These are phyloP conservation scores for Bretschneidera sinensis DNA, from an alignment of 345 rosid genomes.

Conservation along the genomic window DNA sequence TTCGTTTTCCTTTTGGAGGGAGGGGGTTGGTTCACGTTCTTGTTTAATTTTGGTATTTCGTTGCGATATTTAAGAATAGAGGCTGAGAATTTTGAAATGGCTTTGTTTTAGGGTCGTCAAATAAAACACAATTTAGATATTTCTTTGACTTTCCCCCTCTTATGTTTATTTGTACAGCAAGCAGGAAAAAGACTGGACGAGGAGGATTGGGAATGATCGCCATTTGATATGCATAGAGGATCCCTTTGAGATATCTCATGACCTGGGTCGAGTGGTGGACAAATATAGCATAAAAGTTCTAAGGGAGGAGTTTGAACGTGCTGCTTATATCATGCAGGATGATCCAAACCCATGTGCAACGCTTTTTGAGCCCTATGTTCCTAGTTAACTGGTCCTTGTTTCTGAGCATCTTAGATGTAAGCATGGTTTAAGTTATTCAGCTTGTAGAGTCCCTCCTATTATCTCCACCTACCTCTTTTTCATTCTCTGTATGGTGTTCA, in stretches of 20 bases:
- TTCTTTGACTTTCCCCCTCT: not conserved
- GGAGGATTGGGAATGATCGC: conserved; percentile 89
- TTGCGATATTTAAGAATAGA: too few species aligned
- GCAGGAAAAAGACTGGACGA: conserved; percentile 89
- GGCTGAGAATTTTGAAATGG: too few species aligned
- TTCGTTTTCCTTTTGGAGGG: too few species aligned
- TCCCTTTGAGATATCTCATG: conserved; percentile 78
- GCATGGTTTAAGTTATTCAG: not conserved
- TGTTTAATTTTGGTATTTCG: too few species aligned
- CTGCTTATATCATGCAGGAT: conserved; percentile 77
- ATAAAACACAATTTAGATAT: too few species aligned
- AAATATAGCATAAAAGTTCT: conserved; percentile 79
- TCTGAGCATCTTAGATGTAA: not conserved
- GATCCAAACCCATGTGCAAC: conserved; percentile 61
- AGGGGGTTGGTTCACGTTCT: too few species aligned
- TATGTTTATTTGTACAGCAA: conserved; percentile 45
- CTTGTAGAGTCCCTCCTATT: not conserved
- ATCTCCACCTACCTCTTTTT: too few species aligned
- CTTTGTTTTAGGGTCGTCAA: too few species aligned
- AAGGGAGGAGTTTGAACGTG: conserved; percentile 96
- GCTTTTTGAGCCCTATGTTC: conserved; percentile 68
- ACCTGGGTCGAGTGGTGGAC: conserved; percentile 94
- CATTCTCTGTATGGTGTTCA: too few species aligned
- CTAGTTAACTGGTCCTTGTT: not conserved
- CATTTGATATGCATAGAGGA: conserved; percentile 99